Evolutionary conservation across 371 early-diverging fungal genomes (phyloP).

Genomic region (Mucor racemosus): DNA sequence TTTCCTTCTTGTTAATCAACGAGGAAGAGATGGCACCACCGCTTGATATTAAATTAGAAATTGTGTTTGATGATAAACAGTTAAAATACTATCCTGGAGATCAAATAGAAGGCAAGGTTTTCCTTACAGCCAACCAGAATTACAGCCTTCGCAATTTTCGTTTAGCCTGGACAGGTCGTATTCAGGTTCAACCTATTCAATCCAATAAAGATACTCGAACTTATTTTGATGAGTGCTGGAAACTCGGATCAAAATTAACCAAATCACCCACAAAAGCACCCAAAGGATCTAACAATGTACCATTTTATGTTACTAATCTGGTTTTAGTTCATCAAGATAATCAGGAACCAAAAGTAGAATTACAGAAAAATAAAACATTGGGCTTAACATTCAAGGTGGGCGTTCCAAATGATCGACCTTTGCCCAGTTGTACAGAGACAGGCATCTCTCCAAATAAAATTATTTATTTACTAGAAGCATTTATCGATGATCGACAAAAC

Average conservation of each 20-base stretch:
- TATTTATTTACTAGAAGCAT: conserved; percentile 29
- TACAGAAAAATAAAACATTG: conserved; percentile 25
- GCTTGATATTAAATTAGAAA: conserved; percentile 29
- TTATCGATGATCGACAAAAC: conserved; percentile 15
- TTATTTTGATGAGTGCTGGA: conserved; percentile 28
- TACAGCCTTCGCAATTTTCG: conserved; percentile 23
- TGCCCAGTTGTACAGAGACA: conserved; percentile 26
- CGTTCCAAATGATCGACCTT: conserved; percentile 24
- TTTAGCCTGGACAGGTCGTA: conserved; percentile 30
- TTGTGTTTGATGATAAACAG: conserved; percentile 13
- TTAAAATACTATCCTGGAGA: conserved; percentile 28
- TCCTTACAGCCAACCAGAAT: conserved; percentile 23
- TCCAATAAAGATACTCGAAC: conserved; percentile 13
- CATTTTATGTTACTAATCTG: conserved; percentile 11
- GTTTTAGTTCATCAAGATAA: background rate
- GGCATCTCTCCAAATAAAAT: conserved; percentile 15
- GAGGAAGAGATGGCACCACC: conserved; percentile 14
- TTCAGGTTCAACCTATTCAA: conserved; percentile 26
- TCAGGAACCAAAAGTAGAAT: conserved; percentile 19
- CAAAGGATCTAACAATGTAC: conserved; percentile 9
- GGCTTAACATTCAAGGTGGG: conserved; percentile 22
- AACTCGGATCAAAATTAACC: conserved; percentile 13
- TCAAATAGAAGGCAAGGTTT: conserved; percentile 20
- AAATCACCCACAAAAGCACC: conserved; percentile 9
- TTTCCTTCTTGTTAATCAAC: background rate